Evolutionary conservation across 176 grass and related monocot genomes (phyloP), one percentile per base, ranked within the genome.

Genomic region (Avena insularis): DNA sequence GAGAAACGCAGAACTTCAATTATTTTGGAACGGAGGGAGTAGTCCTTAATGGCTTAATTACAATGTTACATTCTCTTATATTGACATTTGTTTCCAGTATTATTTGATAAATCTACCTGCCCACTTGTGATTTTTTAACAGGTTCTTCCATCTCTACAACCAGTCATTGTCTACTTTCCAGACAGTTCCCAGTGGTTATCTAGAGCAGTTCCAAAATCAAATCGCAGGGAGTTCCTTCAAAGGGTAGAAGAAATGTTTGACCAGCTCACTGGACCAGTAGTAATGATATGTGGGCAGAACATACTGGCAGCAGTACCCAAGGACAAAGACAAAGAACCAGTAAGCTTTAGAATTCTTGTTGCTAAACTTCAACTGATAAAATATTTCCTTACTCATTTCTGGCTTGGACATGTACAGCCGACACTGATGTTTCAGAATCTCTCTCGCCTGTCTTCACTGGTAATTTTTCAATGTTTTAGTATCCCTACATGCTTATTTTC

Each of bases 111-210:
- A n/a, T 58, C 82, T 79, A 68, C 59, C 63, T 51, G 5, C 63
- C 5, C 59, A 69, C 74, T 66, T 58, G 4, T 77, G 77, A 6
- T 78, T 65, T 63, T 87, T 82, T 33, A 36, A 45, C 71, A 98
- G 95, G 85, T 95, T 83, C 71, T 98, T 75, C 87, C 91, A 71
- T 90, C 87, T 83, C 23, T 98, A 82, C 60, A 98, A 63, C 95
- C 95, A 89, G 82, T 81, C 79, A 95, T 98, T 82, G 88, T 98
- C 49, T 98, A 95, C 88, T 95, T 98, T 90, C 95, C 95, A 83
- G 95, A 98, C 86, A 92, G 88, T 91, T 93, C 88, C 64, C 91
- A 84, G 63, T 95, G 93, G 95, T 83, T 98, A 69, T 95, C 91
- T 46, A 93, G 87, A 72, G 95, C 91, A 75, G 91, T 98, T 29